Conservation (phyloP, 768 basidiomycete species). For the Termitomyces sp. region DNA sequence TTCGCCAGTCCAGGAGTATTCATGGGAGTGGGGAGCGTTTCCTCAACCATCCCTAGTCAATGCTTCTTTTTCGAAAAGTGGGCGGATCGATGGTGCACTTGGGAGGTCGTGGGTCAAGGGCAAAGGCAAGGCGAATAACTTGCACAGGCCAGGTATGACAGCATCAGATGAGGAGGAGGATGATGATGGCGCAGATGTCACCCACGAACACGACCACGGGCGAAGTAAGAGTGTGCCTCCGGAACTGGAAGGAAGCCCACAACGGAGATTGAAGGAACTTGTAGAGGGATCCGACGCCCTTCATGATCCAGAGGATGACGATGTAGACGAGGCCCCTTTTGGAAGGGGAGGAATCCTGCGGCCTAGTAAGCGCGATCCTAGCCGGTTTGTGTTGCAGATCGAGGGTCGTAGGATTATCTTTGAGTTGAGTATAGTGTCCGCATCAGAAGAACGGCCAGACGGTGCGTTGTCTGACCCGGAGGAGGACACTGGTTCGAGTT, state of each 20-base stretch:
- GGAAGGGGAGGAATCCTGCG: conserved; percentile 53
- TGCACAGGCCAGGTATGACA: conserved; percentile 1
- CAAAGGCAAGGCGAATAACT: conserved; percentile 20
- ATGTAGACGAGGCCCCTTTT: conserved; percentile 23
- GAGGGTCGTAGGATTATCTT: conserved; percentile 60
- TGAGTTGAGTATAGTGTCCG: conserved; percentile 62
- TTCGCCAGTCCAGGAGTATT: conserved; percentile 57
- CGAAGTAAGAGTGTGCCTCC: conserved; percentile 59
- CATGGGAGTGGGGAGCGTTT: conserved; percentile 94
- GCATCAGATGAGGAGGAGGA: conserved; percentile 23
- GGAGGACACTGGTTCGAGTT: conserved; percentile 10
- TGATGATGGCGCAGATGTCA: conserved; percentile 18
- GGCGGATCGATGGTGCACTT: conserved; percentile 27
- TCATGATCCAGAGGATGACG: conserved; percentile 6
- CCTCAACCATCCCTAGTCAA: conserved; percentile 73
- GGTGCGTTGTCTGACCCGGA: conserved; percentile 15
- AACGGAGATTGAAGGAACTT: conserved; percentile 26
- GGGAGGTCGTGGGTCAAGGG: conserved; percentile 19
- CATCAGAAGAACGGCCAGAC: conserved; percentile 15
- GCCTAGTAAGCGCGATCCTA: conserved; percentile 54
- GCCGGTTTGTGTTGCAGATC: conserved; percentile 58
- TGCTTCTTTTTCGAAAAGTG: conserved; percentile 43
- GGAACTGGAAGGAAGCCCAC: conserved; percentile 39
- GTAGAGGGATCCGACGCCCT: conserved; percentile 10
- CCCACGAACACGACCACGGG: conserved; percentile 24